Conservation (phyloP, 495 filamentous ascomycete species). For the Penicillium chermesinum region DNA sequence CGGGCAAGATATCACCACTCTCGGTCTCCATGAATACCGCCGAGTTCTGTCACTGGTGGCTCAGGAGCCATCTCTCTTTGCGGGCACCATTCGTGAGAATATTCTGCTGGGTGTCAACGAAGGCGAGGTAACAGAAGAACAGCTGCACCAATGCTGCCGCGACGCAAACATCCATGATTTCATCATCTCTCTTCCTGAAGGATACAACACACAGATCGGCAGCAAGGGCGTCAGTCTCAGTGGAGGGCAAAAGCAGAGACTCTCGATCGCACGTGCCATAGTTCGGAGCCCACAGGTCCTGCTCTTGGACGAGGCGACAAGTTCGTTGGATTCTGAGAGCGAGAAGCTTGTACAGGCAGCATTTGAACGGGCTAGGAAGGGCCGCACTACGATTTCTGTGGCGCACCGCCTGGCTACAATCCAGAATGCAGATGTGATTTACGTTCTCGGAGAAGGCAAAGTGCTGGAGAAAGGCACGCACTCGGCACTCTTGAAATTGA, state of each 20-base stretch:
- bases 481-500: not conserved
- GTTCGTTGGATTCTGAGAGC: constrained; percentile 50
- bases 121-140: constrained; percentile 40
- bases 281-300: constrained; percentile 46
- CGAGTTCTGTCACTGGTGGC: constrained; percentile 72
- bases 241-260: constrained; percentile 53
- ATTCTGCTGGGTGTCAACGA: constrained; percentile 71
- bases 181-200: constrained; percentile 30
- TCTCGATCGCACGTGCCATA: constrained; percentile 61
- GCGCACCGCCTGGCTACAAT: constrained; percentile 28
- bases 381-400: constrained; percentile 1
- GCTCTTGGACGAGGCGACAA: constrained; percentile 57
- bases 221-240: constrained; percentile 32
- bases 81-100: constrained; percentile 72
- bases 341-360: constrained; percentile 32
- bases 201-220: constrained; percentile 34
- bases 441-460: constrained; percentile 22
- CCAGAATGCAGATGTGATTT: constrained; percentile 24
- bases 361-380: not conserved
- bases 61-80: constrained; percentile 49
- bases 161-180: constrained; percentile 51
- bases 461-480: constrained; percentile 20
- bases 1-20: constrained; percentile 41
- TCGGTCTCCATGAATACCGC: constrained; percentile 80
- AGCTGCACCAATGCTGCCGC: constrained; percentile 54